phyloP scores from a whole-genome alignment of 106 monocot species.

The Allium sativum region DNA sequence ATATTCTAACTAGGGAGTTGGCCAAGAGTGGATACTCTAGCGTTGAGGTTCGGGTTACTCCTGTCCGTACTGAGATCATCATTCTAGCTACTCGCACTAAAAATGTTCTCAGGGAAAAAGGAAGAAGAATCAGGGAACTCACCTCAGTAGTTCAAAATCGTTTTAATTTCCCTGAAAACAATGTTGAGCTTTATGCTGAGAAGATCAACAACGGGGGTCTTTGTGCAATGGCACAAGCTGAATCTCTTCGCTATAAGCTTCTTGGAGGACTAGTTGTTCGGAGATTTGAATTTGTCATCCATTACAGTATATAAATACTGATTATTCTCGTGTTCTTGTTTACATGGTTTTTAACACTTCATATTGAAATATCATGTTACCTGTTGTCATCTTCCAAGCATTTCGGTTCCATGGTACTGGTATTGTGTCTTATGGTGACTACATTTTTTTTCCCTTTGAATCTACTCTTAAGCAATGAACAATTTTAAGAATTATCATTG shows the following conservation, averaged over 20 bases:
- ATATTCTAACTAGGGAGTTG: slow-evolving; percentile 10
- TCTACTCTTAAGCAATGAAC: no score
- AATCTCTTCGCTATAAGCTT: slow-evolving; percentile 10
- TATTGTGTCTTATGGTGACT: no score
- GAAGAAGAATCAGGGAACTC: slow-evolving; percentile 8
- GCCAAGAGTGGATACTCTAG: slow-evolving; percentile 17
- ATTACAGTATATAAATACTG: no score
- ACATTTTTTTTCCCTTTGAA: no score
- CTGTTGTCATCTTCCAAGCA: no score
- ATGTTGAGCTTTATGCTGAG: slow-evolving; percentile 9
- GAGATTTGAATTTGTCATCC: neutral
- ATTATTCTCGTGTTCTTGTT: no score
- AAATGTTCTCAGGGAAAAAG: slow-evolving; percentile 11
- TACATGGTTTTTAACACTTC: no score
- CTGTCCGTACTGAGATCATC: slow-evolving; percentile 19
- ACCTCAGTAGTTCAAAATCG: slow-evolving; percentile 3
- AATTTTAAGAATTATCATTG: no score
- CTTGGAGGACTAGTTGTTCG: slow-evolving; percentile 4
- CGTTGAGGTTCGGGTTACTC: slow-evolving; percentile 18
- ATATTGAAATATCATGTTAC: no score
- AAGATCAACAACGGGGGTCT: slow-evolving; percentile 8
- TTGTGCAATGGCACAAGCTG: slow-evolving; percentile 5
- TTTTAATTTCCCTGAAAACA: slow-evolving; percentile 8
- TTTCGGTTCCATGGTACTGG: no score
- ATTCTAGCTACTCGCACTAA: slow-evolving; percentile 14